Conservation (phyloP, 1,139 yeast genomes). For the Kluyveromyces marxianus region DNA sequence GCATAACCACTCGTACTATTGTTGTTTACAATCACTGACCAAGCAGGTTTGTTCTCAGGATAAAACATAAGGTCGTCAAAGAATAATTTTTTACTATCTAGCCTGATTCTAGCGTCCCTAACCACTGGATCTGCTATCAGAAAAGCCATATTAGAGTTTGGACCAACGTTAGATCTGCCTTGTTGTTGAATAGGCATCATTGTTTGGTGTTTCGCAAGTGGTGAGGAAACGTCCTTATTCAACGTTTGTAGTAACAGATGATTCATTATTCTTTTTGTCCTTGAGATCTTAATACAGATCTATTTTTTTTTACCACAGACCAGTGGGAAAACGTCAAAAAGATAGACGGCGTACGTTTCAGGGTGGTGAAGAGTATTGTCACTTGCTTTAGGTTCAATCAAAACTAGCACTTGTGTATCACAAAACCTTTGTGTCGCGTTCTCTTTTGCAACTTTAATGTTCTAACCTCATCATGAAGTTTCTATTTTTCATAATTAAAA, state of each 20-base stretch:
- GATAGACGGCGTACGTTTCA: too few relatives aligned
- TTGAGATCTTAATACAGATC: too few relatives aligned
- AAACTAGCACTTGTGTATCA: too few relatives aligned
- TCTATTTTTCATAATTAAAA: too few relatives aligned
- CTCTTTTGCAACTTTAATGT: too few relatives aligned
- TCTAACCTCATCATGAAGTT: too few relatives aligned
- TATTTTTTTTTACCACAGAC: too few relatives aligned
- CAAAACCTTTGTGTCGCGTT: too few relatives aligned
- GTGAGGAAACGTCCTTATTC: not conserved
- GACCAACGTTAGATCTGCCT: not conserved
- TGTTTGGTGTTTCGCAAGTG: constrained; percentile 7
- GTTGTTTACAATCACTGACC: not conserved
- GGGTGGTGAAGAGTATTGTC: too few relatives aligned
- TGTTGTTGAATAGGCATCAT: constrained; percentile 8
- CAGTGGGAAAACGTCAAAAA: too few relatives aligned
- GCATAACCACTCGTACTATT: not conserved
- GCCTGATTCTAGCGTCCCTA: constrained; percentile 18
- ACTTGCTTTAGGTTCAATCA: too few relatives aligned
- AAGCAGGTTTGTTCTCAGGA: constrained; percentile 14
- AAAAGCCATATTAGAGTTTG: not conserved
- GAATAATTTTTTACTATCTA: constrained; percentile 23
- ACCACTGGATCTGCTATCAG: constrained; percentile 1
- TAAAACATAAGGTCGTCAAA: constrained; percentile 23
- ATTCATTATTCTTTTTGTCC: not conserved
- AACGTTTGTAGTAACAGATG: not conserved